Evolutionary conservation across 2,329 filamentous ascomycete genomes (phyloP).

Genomic region (Penicillium sp.): DNA sequence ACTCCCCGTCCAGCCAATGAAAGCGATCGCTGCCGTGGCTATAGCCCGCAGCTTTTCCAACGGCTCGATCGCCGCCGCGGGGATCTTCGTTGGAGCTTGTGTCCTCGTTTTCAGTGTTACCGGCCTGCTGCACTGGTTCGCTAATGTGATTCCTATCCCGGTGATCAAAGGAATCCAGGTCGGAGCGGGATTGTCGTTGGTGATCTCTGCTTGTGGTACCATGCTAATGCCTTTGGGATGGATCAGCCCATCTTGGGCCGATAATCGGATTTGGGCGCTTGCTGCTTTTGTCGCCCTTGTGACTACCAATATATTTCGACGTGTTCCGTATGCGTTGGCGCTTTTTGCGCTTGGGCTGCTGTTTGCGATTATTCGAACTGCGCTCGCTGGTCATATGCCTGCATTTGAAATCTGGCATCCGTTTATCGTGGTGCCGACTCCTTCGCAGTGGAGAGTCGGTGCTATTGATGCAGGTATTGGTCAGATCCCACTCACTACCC

Average conservation of each 20-base stretch:
- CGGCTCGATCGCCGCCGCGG: conserved; percentile 76
- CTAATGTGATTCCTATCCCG: conserved; percentile 74
- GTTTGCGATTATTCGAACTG: conserved; percentile 57
- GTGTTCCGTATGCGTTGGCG: conserved; percentile 75
- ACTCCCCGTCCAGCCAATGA: conserved; percentile 85
- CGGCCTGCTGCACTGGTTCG: conserved; percentile 73
- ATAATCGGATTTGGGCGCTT: conserved; percentile 79
- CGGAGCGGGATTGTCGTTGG: conserved; percentile 81
- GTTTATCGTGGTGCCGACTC: conserved; percentile 48
- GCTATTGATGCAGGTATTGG: conserved; percentile 71
- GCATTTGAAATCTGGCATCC: conserved; percentile 64
- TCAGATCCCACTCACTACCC: conserved; percentile 84
- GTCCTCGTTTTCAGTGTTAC: conserved; percentile 78
- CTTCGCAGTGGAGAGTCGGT: conserved; percentile 52
- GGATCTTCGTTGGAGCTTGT: conserved; percentile 72
- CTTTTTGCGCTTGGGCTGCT: conserved; percentile 69
- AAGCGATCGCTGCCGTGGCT: conserved; percentile 89
- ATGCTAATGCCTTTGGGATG: conserved; percentile 70
- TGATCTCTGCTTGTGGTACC: conserved; percentile 71
- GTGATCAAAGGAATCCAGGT: conserved; percentile 95
- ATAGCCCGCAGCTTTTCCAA: conserved; percentile 68
- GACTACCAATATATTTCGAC: conserved; percentile 62
- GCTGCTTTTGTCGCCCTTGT: conserved; percentile 72
- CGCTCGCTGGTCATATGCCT: conserved; percentile 45
- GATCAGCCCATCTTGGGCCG: conserved; percentile 64